phyloP scores from a whole-genome alignment of 306 rosid species.

The Pyrus betulifolia region DNA sequence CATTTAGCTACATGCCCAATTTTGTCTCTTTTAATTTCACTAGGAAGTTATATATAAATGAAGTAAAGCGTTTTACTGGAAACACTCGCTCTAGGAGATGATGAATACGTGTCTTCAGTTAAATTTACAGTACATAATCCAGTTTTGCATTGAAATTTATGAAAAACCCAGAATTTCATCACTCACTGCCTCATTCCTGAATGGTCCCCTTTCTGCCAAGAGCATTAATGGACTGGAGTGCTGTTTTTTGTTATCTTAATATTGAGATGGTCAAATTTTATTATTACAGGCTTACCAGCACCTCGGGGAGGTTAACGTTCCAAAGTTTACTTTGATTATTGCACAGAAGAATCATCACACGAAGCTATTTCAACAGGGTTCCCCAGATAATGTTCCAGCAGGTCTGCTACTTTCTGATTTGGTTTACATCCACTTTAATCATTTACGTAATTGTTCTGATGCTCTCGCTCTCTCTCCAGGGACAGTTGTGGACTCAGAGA shows the following conservation, averaged over 20 bases:
- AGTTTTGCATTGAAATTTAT: background rate
- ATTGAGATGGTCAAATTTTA: slow-evolving; percentile 12
- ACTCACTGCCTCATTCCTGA: background rate
- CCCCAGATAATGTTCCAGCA: slow-evolving; percentile 75
- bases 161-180: too few relatives aligned
- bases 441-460: background rate
- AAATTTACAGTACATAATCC: background rate
- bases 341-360: slow-evolving; percentile 88
- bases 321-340: slow-evolving; percentile 76
- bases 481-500: slow-evolving; percentile 73
- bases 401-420: slow-evolving; percentile 39
- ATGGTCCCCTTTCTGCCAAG: background rate
- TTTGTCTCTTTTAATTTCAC: background rate
- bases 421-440: background rate
- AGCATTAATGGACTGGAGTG: background rate
- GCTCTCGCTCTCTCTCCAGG: slow-evolving; percentile 38
- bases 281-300: slow-evolving; percentile 68
- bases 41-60: background rate
- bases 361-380: slow-evolving; percentile 53
- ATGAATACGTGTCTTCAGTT: background rate
- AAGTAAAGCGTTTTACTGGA: background rate
- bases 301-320: slow-evolving; percentile 58
- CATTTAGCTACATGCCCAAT: background rate
- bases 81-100: background rate
- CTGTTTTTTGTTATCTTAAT: background rate